Conservation (phyloP, 164 flowering plant genomes). For the Liquidambar formosana region DNA sequence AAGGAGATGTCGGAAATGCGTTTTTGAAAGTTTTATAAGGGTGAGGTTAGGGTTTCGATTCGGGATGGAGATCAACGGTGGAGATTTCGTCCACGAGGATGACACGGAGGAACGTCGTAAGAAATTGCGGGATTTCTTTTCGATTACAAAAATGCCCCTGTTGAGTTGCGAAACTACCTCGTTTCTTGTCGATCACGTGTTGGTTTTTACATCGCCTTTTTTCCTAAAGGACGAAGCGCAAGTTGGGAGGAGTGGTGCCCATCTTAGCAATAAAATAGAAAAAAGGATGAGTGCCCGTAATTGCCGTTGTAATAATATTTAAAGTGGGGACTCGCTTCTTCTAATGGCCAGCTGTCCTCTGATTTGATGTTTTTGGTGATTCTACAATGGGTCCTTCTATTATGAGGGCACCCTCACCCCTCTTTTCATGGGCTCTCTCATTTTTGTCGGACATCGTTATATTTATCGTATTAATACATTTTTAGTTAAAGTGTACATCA, state of each 20-base stretch:
- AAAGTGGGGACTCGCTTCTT: conserved; percentile 10
- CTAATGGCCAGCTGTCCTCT: conserved; percentile 20
- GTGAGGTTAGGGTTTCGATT: conserved; percentile 29
- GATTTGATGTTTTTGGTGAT: too few relatives aligned
- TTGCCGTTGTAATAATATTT: conserved; percentile 10
- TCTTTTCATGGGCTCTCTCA: too few relatives aligned
- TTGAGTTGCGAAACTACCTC: neutral
- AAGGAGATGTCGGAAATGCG: neutral
- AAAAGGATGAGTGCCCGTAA: conserved; percentile 13
- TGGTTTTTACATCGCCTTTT: neutral
- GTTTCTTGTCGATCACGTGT: neutral
- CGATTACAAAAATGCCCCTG: conserved; percentile 20
- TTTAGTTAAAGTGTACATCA: too few relatives aligned
- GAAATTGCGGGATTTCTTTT: conserved; percentile 26
- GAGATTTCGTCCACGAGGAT: conserved; percentile 30
- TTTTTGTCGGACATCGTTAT: too few relatives aligned
- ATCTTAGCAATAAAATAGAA: too few relatives aligned
- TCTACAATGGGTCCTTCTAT: too few relatives aligned
- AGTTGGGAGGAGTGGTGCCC: conserved; percentile 13
- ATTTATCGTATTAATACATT: too few relatives aligned
- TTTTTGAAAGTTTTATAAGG: conserved; percentile 10
- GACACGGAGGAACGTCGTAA: conserved; percentile 26
- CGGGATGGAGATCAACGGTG: conserved; percentile 38
- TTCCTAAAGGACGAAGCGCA: conserved; percentile 9
- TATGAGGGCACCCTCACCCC: too few relatives aligned